Evolutionary conservation across 305 asterid genomes (phyloP).

Genomic region (Fraxinus ornus): DNA sequence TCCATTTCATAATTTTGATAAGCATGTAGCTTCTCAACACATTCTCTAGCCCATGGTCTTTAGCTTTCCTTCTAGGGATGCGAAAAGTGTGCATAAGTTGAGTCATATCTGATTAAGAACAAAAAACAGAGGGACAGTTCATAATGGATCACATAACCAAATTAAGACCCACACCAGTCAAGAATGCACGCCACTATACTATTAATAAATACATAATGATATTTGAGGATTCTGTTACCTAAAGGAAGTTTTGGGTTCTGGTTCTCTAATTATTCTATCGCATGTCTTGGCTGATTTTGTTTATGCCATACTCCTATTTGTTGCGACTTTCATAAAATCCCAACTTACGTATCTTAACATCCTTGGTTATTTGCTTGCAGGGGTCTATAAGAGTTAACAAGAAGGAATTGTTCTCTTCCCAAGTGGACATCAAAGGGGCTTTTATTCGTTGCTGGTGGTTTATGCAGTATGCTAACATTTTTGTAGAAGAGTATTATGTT

Average conservation of each 20-base stretch:
- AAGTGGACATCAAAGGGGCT: not conserved
- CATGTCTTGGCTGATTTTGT: not conserved
- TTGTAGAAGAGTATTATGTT: not conserved
- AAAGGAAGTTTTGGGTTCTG: not conserved
- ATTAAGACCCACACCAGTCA: not conserved
- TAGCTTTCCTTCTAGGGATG: not conserved
- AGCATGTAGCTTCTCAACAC: not conserved
- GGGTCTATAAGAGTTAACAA: constrained; percentile 3
- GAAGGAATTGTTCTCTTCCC: not conserved
- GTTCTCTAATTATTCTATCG: not conserved
- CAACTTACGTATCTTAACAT: not conserved
- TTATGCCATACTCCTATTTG: not conserved
- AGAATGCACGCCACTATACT: not conserved
- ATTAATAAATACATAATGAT: too few species aligned
- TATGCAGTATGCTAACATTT: not conserved
- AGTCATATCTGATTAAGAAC: too few species aligned
- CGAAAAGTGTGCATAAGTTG: not conserved
- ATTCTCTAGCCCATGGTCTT: not conserved
- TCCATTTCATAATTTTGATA: not conserved
- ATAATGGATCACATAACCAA: not conserved
- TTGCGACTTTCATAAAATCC: not conserved
- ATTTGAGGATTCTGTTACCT: not conserved
- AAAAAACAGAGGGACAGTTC: not conserved
- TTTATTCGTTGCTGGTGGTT: not conserved
- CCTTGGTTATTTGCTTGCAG: constrained; percentile 7